Percentiles rank a stretch among this genome's conserved stretches.
Evolutionary conservation across 495 filamentous ascomycete genomes (phyloP).

Genomic region (Annulohypoxylon nitens): DNA sequence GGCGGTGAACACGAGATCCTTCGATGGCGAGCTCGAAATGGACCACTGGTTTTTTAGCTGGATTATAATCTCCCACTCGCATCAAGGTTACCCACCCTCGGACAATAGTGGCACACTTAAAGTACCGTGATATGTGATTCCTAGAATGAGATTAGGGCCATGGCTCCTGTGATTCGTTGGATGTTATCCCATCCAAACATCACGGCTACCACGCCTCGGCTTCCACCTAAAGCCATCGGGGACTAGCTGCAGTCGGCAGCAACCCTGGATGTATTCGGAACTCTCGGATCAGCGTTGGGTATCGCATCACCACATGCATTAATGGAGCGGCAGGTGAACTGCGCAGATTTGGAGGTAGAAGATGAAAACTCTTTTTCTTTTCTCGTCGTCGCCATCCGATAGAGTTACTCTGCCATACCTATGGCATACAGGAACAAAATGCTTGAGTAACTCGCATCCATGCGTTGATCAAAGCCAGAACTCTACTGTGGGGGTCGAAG

Average conservation of each 20-base stretch:
- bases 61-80: slow-evolving; percentile 24
- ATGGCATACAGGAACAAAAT: background rate
- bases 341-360: slow-evolving; percentile 15
- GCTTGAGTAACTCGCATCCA: slow-evolving; percentile 12
- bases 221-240: slow-evolving; percentile 31
- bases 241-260: slow-evolving; percentile 38
- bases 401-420: slow-evolving; percentile 9
- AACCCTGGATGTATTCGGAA: slow-evolving; percentile 31
- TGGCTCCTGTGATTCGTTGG: slow-evolving; percentile 32
- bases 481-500: slow-evolving; percentile 30
- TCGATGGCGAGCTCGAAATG: slow-evolving; percentile 4
- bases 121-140: slow-evolving; percentile 28
- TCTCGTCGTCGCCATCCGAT: background rate
- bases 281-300: slow-evolving; percentile 31
- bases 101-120: slow-evolving; percentile 19
- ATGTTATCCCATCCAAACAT: slow-evolving; percentile 25
- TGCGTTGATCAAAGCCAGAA: slow-evolving; percentile 27
- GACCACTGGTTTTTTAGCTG: slow-evolving; percentile 17
- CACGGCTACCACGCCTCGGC: slow-evolving; percentile 38
- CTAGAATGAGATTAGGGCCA: slow-evolving; percentile 21
- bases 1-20: slow-evolving; percentile 19
- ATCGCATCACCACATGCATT: slow-evolving; percentile 28
- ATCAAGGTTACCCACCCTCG: slow-evolving; percentile 30
- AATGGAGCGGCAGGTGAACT: slow-evolving; percentile 23
- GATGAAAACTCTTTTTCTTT: slow-evolving; percentile 11